Evolutionary conservation across 75 land plant species (phyloP).

Genomic region (Adiantum capillusveneris): DNA sequence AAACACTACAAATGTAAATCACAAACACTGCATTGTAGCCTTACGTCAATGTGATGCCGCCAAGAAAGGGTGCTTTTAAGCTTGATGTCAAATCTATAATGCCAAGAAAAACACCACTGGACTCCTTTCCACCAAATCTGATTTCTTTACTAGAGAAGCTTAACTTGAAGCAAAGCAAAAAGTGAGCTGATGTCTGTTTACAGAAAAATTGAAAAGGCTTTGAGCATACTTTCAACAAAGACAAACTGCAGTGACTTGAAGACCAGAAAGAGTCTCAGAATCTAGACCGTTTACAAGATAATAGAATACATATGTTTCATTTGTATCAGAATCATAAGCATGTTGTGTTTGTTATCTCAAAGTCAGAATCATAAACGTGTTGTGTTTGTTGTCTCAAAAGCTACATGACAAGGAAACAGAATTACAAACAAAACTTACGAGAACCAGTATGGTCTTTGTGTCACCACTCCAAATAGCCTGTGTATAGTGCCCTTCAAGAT

Average conservation of each 20-base stretch:
- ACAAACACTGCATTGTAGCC: slow-evolving; percentile 7
- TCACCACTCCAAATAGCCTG: slow-evolving; percentile 89
- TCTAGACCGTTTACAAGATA: not conserved
- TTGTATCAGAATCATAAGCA: too few relatives aligned
- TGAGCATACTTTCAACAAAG: not conserved
- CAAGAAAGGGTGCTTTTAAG: slow-evolving; percentile 56
- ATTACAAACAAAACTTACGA: slow-evolving; percentile 44
- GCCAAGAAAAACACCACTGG: slow-evolving; percentile 49
- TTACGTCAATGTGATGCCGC: slow-evolving; percentile 52
- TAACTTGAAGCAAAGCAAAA: slow-evolving; percentile 64
- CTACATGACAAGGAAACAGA: too few relatives aligned
- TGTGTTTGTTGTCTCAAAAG: not conserved
- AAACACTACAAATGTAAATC: slow-evolving; percentile 3
- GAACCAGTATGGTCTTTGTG: slow-evolving; percentile 45
- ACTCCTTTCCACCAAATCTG: slow-evolving; percentile 67
- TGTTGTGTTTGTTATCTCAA: not conserved
- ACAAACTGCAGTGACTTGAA: not conserved
- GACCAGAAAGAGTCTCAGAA: not conserved
- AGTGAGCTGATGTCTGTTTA: slow-evolving; percentile 65
- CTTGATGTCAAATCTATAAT: slow-evolving; percentile 40
- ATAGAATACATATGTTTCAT: too few relatives aligned
- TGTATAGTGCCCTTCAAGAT: slow-evolving; percentile 64
- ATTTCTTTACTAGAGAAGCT: slow-evolving; percentile 46
- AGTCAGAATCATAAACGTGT: too few relatives aligned
- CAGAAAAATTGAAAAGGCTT: slow-evolving; percentile 9